These are phyloP conservation scores for Phalaenopsis aphrodite DNA, from an alignment of 106 monocot genomes.

Conservation along the genomic window DNA sequence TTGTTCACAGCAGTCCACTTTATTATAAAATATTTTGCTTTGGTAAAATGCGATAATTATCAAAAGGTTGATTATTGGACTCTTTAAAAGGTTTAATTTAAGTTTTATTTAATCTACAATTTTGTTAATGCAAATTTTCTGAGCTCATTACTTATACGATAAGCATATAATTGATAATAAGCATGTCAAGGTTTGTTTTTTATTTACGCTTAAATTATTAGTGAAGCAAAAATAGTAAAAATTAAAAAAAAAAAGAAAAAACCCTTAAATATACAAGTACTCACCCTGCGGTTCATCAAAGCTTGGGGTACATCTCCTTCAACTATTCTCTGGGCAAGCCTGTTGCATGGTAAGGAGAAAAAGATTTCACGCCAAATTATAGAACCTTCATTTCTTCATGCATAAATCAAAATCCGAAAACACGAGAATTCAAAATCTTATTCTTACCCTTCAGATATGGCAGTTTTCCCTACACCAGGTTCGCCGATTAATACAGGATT, in stretches of 20 bases:
- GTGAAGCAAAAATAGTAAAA: not conserved
- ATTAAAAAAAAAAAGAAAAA: not conserved
- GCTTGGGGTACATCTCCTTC: slow-evolving; percentile 99
- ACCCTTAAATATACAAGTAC: not conserved
- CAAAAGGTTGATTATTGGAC: no score
- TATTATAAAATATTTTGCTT: no score
- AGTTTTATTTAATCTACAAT: no score
- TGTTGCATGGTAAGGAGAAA: slow-evolving; percentile 15
- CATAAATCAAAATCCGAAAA: not conserved
- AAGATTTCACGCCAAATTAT: not conserved
- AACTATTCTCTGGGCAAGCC: slow-evolving; percentile 98
- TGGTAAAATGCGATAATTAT: no score
- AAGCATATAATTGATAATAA: not conserved
- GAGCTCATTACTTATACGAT: not conserved
- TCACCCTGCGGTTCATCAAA: slow-evolving; percentile 88
- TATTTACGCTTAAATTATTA: not conserved
- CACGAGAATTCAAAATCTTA: not conserved
- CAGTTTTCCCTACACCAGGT: slow-evolving; percentile 99
- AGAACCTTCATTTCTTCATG: not conserved
- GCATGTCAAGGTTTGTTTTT: not conserved
- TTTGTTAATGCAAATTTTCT: no score
- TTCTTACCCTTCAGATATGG: slow-evolving; percentile 97
- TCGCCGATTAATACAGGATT: slow-evolving; percentile 99
- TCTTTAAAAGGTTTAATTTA: no score
- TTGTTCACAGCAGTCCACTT: no score